Evolutionary conservation across 225 moss, liverwort and hornwort genomes (phyloP).

Genomic region (Straminergon stramineum): DNA sequence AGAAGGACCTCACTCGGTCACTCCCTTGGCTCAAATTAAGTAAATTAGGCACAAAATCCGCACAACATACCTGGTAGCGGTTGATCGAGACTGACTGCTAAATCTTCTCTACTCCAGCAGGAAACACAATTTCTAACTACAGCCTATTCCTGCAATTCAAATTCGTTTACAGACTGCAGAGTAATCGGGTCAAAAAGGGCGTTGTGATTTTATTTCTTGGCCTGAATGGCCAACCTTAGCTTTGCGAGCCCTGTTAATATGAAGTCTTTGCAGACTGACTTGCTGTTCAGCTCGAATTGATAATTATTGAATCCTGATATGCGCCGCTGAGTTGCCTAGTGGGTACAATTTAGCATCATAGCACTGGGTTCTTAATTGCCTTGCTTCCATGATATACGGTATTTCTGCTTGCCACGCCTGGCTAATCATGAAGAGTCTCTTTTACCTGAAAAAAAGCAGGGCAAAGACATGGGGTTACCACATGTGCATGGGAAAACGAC

Average conservation of each 20-base stretch:
- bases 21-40: neutral
- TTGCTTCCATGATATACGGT: neutral
- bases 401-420: neutral
- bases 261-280: neutral
- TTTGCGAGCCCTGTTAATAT: neutral
- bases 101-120: neutral
- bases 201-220: neutral
- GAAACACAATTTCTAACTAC: neutral
- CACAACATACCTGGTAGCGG: neutral
- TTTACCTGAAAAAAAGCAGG: neutral
- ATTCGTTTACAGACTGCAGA: neutral
- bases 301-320: conserved; percentile 5
- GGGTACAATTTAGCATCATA: neutral
- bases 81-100: neutral
- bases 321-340: neutral
- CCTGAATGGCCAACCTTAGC: neutral
- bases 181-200: neutral
- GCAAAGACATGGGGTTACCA: neutral
- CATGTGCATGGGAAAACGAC: neutral
- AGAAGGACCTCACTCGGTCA: neutral
- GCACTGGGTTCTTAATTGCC: neutral
- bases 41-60: neutral
- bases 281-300: neutral
- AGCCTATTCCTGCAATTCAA: neutral
- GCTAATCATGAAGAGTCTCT: neutral